These are phyloP conservation scores for Pseudophaeomoniella oleicola DNA, from an alignment of 2,329 filamentous ascomycete genomes.

Conservation along the genomic window DNA sequence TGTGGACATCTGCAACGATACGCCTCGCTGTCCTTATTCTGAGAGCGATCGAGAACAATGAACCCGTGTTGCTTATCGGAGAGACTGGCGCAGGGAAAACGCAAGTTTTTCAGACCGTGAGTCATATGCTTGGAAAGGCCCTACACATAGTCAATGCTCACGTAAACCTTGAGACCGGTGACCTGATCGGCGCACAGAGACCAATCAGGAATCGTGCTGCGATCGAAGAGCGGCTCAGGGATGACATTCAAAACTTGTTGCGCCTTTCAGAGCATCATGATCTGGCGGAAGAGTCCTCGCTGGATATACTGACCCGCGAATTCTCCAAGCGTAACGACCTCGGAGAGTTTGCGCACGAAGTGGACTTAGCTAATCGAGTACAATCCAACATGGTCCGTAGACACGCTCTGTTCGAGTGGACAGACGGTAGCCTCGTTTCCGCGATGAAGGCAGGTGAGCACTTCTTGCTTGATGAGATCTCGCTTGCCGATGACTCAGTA, in stretches of 20 bases:
- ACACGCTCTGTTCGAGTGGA: constrained; percentile 91
- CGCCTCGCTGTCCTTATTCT: constrained; percentile 81
- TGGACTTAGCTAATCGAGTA: constrained; percentile 28
- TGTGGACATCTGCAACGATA: constrained; percentile 94
- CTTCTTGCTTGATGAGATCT: constrained; percentile 95
- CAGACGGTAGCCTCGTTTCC: constrained; percentile 80
- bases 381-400: constrained; percentile 43
- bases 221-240: constrained; percentile 50
- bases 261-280: neutral
- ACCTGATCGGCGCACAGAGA: constrained; percentile 88
- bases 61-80: constrained; percentile 85
- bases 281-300: constrained; percentile 17
- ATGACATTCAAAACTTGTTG: constrained; percentile 35
- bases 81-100: constrained; percentile 98
- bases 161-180: constrained; percentile 94
- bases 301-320: constrained; percentile 42
- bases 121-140: constrained; percentile 60
- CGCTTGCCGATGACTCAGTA: constrained; percentile 92
- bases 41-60: constrained; percentile 72
- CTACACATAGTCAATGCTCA: constrained; percentile 92
- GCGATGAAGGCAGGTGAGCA: constrained; percentile 83
- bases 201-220: constrained; percentile 74
- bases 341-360: constrained; percentile 31
- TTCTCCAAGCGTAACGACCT: constrained; percentile 42
- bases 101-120: constrained; percentile 83